phyloP scores from a whole-genome alignment of 331 rosid genomes.

The Quercus lobata region DNA sequence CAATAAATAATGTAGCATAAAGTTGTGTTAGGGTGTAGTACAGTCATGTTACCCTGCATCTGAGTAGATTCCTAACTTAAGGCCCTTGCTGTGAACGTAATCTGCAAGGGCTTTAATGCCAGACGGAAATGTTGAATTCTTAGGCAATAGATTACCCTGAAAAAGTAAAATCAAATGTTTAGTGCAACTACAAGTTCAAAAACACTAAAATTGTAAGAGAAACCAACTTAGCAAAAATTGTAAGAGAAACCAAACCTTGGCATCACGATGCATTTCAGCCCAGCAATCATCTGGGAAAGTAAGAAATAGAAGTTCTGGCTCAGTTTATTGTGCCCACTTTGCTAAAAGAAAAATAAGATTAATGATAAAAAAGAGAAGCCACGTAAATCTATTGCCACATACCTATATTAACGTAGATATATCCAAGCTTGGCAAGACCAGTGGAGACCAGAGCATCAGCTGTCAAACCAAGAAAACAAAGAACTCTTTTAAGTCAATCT shows the following conservation, averaged over 20 bases:
- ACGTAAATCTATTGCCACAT: conserved; percentile 8
- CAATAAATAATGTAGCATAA: background rate
- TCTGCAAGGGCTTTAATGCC: conserved; percentile 88
- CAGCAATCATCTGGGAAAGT: conserved; percentile 82
- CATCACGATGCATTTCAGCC: conserved; percentile 88
- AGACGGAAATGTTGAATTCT: conserved; percentile 78
- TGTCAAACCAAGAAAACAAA: conserved; percentile 28
- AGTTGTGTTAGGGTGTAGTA: background rate
- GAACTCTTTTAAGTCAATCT: background rate
- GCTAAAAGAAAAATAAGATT: background rate
- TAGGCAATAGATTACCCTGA: conserved; percentile 70
- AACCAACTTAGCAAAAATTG: background rate
- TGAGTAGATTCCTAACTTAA: conserved; percentile 88
- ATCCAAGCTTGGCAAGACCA: conserved; percentile 88
- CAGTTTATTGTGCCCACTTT: background rate
- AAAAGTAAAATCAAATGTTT: background rate
- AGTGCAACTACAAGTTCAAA: background rate
- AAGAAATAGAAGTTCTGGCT: background rate
- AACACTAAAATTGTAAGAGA: background rate
- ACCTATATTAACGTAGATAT: conserved; percentile 85
- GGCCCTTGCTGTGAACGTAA: conserved; percentile 89
- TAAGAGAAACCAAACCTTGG: conserved; percentile 27
- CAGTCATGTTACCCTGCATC: conserved; percentile 76
- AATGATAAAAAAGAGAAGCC: background rate
- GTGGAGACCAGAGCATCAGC: conserved; percentile 89